Percentiles rank a stretch among this genome's conserved stretches.
Evolutionary conservation across 1,284 basidiomycete genomes (phyloP).

Genomic region (Acaromyces ingoldii): DNA sequence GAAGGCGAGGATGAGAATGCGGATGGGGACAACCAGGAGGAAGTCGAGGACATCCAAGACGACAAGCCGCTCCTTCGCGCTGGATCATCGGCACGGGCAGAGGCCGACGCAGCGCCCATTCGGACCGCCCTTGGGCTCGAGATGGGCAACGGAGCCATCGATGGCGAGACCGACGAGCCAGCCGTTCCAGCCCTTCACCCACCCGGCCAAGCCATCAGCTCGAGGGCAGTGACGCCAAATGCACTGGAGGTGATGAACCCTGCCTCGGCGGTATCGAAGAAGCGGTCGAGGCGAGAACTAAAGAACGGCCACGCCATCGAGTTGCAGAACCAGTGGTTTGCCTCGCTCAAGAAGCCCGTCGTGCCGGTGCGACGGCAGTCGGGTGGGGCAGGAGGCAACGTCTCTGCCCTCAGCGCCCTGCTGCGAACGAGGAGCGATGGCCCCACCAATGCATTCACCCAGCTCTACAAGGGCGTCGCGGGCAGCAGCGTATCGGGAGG

Average conservation of each 20-base stretch:
- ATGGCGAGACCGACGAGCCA: no score
- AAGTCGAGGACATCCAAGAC: no score
- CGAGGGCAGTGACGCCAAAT: no score
- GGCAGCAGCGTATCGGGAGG: slow-evolving; percentile 36
- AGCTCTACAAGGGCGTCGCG: slow-evolving; percentile 53
- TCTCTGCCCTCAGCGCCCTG: slow-evolving; percentile 25
- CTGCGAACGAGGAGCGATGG: slow-evolving; percentile 25
- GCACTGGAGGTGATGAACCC: no score
- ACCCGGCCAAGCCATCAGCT: no score
- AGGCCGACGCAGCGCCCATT: slow-evolving; percentile 1
- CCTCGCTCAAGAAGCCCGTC: slow-evolving; percentile 21
- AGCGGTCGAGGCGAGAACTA: background rate
- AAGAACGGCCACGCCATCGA: background rate
- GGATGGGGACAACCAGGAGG: no score
- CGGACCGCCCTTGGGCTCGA: slow-evolving; percentile 1
- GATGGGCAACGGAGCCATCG: background rate
- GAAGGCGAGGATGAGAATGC: no score
- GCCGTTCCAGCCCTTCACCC: no score
- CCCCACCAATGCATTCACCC: slow-evolving; percentile 52
- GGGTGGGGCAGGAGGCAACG: slow-evolving; percentile 21
- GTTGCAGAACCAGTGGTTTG: slow-evolving; percentile 20
- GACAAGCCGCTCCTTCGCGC: no score
- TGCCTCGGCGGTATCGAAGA: no score
- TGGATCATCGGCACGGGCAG: no score
- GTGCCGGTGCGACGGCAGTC: slow-evolving; percentile 16